Conservation (phyloP, 805 yeast genomes). For the Candida suzukii region DNA sequence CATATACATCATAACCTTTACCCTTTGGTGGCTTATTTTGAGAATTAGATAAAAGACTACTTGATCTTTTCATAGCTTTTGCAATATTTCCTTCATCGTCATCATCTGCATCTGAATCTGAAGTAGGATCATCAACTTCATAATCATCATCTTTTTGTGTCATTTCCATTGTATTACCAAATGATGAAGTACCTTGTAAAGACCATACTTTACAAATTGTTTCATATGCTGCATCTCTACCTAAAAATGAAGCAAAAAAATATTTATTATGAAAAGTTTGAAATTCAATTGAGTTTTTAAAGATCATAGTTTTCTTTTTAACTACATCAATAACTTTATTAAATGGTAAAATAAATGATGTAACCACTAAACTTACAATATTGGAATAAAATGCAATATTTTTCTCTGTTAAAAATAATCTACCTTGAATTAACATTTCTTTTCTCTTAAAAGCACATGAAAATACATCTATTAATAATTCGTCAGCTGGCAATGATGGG, state of each 20-base stretch:
- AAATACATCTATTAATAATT: conserved; percentile 51
- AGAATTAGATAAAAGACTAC: background rate
- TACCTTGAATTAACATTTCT: conserved; percentile 64
- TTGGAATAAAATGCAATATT: conserved; percentile 60
- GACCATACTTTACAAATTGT: conserved; percentile 60
- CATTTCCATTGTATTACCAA: conserved; percentile 18
- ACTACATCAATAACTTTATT: conserved; percentile 58
- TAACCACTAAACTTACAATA: conserved; percentile 61
- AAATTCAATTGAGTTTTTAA: conserved; percentile 63
- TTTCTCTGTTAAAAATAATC: conserved; percentile 48
- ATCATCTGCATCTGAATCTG: conserved; percentile 18
- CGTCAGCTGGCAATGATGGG: conserved; percentile 42
- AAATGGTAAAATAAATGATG: conserved; percentile 49
- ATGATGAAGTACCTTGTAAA: conserved; percentile 16
- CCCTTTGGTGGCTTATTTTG: background rate
- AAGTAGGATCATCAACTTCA: conserved; percentile 19
- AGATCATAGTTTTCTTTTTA: conserved; percentile 56
- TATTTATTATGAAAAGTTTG: conserved; percentile 57
- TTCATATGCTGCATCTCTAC: conserved; percentile 48
- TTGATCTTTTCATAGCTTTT: background rate
- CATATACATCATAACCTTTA: conserved; percentile 4
- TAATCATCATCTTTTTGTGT: conserved; percentile 25
- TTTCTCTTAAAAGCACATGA: conserved; percentile 57
- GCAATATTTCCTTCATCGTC: conserved; percentile 6
- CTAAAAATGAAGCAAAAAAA: conserved; percentile 57